A percentile compares a stretch with the other conserved stretches of the same genome.
phyloP scores from a whole-genome alignment of 202 grass and related monocot species.

The Saccharum hybrid region DNA sequence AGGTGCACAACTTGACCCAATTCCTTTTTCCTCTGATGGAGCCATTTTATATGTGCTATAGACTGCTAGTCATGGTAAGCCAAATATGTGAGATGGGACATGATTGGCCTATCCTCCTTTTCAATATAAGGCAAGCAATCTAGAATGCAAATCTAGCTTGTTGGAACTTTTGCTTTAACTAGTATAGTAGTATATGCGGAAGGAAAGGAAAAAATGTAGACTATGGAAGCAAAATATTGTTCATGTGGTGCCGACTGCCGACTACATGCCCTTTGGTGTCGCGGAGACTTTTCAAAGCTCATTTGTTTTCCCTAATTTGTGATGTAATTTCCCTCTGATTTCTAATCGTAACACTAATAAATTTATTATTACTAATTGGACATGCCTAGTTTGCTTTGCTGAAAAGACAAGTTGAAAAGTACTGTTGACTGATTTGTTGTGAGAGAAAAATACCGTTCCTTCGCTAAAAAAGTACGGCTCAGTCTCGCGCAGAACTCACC shows the following conservation, averaged over 20 bases:
- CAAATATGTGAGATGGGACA: slow-evolving; percentile 38
- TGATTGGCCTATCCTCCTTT: slow-evolving; percentile 43
- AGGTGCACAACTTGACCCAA: slow-evolving; percentile 39
- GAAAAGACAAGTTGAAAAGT: too few species aligned
- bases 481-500: too few species aligned
- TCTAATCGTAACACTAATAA: neutral
- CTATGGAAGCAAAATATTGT: slow-evolving; percentile 11
- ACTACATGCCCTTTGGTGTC: neutral
- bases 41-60: slow-evolving; percentile 26
- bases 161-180: slow-evolving; percentile 36
- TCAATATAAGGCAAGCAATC: slow-evolving; percentile 43
- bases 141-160: slow-evolving; percentile 38
- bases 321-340: neutral
- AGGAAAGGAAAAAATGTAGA: slow-evolving; percentile 25
- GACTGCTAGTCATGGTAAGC: slow-evolving; percentile 28
- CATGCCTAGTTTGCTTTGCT: too few species aligned
- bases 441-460: neutral
- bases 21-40: slow-evolving; percentile 30
- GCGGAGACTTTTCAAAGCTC: neutral
- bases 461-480: too few species aligned
- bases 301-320: neutral
- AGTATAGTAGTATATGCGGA: neutral
- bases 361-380: neutral
- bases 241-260: neutral
- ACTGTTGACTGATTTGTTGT: too few species aligned